phyloP scores from a whole-genome alignment of 345 rosid genomes.

The Isatis tinctoria region DNA sequence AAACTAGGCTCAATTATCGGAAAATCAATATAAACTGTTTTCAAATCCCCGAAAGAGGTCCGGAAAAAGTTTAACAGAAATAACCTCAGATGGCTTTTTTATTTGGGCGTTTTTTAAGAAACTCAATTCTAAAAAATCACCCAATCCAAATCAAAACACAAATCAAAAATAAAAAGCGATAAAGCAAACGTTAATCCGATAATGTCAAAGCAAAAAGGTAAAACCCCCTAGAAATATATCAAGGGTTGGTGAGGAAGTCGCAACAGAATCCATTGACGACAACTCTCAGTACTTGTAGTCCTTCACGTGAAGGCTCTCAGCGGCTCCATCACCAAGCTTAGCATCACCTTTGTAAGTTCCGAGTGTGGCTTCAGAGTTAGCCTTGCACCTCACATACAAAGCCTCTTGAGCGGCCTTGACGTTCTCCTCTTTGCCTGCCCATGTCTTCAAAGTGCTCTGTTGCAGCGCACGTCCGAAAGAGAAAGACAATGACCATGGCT shows the following conservation, averaged over 20 bases:
- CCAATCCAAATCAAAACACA: conserved; percentile 22
- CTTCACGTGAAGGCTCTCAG: conserved; percentile 69
- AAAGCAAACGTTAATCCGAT: neutral
- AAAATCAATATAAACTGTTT: neutral
- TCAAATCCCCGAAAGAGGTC: neutral
- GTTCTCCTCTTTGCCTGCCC: conserved; percentile 88
- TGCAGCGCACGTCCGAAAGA: conserved; percentile 96
- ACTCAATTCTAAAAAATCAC: conserved; percentile 11
- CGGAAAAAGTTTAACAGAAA: conserved; percentile 1
- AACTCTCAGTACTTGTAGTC: conserved; percentile 33
- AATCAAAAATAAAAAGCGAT: neutral
- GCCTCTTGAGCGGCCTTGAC: conserved; percentile 62
- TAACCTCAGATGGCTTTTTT: conserved; percentile 18
- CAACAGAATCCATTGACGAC: neutral
- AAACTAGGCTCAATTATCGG: neutral
- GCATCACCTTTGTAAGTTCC: conserved; percentile 88
- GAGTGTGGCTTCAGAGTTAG: conserved; percentile 90
- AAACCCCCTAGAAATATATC: conserved; percentile 18
- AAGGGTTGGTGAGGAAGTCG: conserved; percentile 15
- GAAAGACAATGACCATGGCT: conserved; percentile 94
- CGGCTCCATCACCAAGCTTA: conserved; percentile 64
- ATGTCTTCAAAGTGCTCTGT: conserved; percentile 93
- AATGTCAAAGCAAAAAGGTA: conserved; percentile 1
- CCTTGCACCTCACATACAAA: conserved; percentile 71
- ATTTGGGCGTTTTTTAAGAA: conserved; percentile 13